Evolutionary conservation across 331 rosid species (phyloP).

Genomic region (Rhamnella rubrinervis): DNA sequence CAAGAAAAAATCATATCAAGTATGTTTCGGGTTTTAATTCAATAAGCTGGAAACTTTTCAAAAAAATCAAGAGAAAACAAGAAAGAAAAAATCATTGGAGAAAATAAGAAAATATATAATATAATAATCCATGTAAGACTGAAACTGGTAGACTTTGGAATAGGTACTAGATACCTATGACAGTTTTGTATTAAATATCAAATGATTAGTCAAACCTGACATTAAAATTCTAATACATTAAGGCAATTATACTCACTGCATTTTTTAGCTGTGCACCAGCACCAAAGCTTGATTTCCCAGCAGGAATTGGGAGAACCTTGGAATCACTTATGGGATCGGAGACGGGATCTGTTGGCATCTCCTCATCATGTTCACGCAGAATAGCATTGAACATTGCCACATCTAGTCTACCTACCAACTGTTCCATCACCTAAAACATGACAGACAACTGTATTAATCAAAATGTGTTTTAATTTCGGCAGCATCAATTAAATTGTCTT

Average conservation of each 20-base stretch:
- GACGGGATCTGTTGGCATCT: slow-evolving; percentile 93
- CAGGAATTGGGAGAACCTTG: slow-evolving; percentile 82
- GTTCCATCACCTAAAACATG: slow-evolving; percentile 74
- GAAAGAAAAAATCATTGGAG: no score
- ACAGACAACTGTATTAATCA: slow-evolving; percentile 15
- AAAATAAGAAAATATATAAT: no score
- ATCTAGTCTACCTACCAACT: slow-evolving; percentile 72
- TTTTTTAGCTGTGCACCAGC: slow-evolving; percentile 93
- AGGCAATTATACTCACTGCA: slow-evolving; percentile 52
- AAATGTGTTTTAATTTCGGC: slow-evolving; percentile 13
- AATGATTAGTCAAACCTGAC: neutral
- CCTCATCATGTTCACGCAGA: slow-evolving; percentile 88
- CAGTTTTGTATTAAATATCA: neutral
- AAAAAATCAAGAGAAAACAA: no score
- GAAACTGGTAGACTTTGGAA: neutral
- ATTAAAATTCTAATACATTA: neutral
- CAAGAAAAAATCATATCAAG: no score
- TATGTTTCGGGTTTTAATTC: no score
- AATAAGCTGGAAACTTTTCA: no score
- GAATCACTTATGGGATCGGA: slow-evolving; percentile 90
- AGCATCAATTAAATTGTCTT: neutral
- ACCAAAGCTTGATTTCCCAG: slow-evolving; percentile 83
- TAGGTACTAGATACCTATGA: neutral
- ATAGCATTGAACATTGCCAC: slow-evolving; percentile 96
- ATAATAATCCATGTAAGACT: no score